Conservation (phyloP, 2,329 filamentous ascomycete genomes). For the Fusarium sp. region DNA sequence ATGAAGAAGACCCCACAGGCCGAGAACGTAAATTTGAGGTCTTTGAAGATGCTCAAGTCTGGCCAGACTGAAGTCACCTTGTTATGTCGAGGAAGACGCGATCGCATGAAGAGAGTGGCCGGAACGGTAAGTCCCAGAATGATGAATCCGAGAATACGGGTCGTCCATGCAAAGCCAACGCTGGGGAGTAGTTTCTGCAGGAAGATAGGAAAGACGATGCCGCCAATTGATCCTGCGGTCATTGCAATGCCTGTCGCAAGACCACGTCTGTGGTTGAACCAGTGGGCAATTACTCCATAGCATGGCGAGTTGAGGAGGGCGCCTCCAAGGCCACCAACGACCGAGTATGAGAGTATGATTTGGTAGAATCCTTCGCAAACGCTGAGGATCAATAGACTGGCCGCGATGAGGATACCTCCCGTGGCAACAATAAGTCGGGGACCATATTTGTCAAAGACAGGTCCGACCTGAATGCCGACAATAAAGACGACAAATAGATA, state of each 20-base stretch:
- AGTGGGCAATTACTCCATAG: constrained; percentile 81
- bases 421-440: constrained; percentile 74
- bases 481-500: constrained; percentile 87
- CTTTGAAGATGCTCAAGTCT: constrained; percentile 72
- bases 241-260: constrained; percentile 86
- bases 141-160: constrained; percentile 65
- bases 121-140: constrained; percentile 62
- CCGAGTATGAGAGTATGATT: constrained; percentile 81
- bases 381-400: constrained; percentile 75
- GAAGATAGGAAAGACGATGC: constrained; percentile 71
- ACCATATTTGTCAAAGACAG: constrained; percentile 83
- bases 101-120: constrained; percentile 63
- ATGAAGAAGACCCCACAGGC: constrained; percentile 76
- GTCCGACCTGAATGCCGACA: constrained; percentile 84
- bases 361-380: constrained; percentile 80
- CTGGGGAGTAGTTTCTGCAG: constrained; percentile 61
- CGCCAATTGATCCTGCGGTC: constrained; percentile 77
- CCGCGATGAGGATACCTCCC: constrained; percentile 73
- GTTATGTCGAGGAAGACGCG: constrained; percentile 65
- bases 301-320: constrained; percentile 84
- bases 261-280: constrained; percentile 79
- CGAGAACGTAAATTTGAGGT: constrained; percentile 71
- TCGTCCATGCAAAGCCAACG: constrained; percentile 64
- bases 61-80: constrained; percentile 61
- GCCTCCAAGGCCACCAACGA: constrained; percentile 79